Base-by-base conservation (phyloP, 2,329 filamentous ascomycete genomes). In the Aureobasidium uvarum region DNA sequence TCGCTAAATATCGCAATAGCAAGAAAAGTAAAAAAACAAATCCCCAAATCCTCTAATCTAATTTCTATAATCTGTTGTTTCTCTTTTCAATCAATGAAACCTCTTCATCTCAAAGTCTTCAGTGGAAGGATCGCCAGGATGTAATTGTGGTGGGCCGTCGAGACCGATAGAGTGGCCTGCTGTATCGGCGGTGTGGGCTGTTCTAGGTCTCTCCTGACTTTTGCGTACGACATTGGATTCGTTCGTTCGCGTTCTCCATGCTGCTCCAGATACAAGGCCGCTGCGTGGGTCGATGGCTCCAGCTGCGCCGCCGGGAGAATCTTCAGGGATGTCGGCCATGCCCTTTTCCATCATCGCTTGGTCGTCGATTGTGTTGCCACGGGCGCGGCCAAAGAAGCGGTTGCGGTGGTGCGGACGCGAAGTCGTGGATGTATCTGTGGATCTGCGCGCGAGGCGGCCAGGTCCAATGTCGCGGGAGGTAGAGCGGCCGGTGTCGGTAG, bases 371-470 rank as follows among this genome's bases (percentile, higher is more conserved):
- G 68, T 65, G 39, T 66, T 67, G 14, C 51, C 54, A 4, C 67
- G 52, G 33, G 68, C 56, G n/a, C 85, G 81, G 41, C 81, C 77
- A 74, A 89, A 86, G 77, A 89, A 89, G 2, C 86, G 81, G 68
- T 87, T 87, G 7, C 83, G 81, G 66, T 86, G 84, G 66, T 86
- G 84, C 6, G 77, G 77, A 18, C 5, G 80, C 77, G 68, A 69
- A 56, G 28, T 67, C 67, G 39, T 65, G 20, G 62, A 46, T 5
- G 39, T 65, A 8, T 73, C 72, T 2, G 74, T 76, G 2, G 71
- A 69, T 18, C 72, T 69, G 45, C 75, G 68, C 3, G 69, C 67
- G 14, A 76, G 68, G 10, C 70, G 69, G n/a, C 71, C 70, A 25
- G 72, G 69, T 1, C 58, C 66, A 28, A 70, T 41, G n/a, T 72